Evolutionary conservation across 495 filamentous ascomycete genomes (phyloP), one percentile per base, ranked within the genome.

Genomic region (Daldinia bambusicola): DNA sequence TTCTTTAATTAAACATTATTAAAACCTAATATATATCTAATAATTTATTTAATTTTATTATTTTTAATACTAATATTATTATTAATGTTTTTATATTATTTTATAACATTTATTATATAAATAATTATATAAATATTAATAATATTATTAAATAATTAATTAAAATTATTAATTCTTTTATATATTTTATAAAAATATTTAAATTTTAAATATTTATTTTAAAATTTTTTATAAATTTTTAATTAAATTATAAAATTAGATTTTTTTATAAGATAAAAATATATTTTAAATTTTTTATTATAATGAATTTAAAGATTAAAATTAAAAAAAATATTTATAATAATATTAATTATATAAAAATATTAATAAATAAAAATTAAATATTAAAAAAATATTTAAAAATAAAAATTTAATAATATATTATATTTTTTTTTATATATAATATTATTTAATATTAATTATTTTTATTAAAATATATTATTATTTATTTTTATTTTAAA

Each of bases 401-500:
- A 2, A 14, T 43, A 22, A 43, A 58, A 43, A 43, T 56, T 2
- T 12, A 9, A 20, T n/a, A 22, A 5, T 20, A 38, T 20, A 38
- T 22, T 22, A 56, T 22, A 18, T 22, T 22, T 22, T 36, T 56
- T 9, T 56, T 56, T 26, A 58, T 41, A n/a, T 3, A 30, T 4
- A n/a, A 10, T 5, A 30, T 58, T 30, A 58, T 41, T 22, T 40
- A 58, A 43, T 14, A 43, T 10, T 4, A 30, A 43, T 30, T 43
- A 43, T 41, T 30, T 30, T 41, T 22, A 30, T 16, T 14, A 30
- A 58, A 58, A 30, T 58, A 58, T 20, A 43, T 41, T 3, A 57
- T 55, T n/a, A 3, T 55, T n/a, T 10, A 26, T n/a, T 55, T 55
- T 55, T 55, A 55, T 55, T 56, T 56, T 38, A 56, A 56, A 58